phyloP scores from a whole-genome alignment of 208 protist species.

The Wallacemonas collosoma region DNA sequence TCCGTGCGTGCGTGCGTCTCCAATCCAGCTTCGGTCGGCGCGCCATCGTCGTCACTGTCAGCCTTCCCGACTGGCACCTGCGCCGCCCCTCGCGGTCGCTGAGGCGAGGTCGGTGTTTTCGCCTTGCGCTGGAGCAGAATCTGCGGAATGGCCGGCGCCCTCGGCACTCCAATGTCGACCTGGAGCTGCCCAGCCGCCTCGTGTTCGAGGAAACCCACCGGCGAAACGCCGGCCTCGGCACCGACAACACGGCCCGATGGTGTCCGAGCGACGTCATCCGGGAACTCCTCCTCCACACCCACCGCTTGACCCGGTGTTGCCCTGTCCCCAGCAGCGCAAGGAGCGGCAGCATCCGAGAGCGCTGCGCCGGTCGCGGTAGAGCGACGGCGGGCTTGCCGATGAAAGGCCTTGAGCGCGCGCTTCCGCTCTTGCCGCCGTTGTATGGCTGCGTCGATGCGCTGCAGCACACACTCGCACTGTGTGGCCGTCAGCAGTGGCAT shows the following conservation, averaged over 20 bases:
- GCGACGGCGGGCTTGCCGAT: not conserved
- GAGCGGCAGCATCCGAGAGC: not conserved
- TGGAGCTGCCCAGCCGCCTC: constrained; percentile 7
- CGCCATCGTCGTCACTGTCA: not conserved
- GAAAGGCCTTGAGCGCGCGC: constrained; percentile 4
- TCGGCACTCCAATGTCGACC: constrained; percentile 12
- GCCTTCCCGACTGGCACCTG: not conserved
- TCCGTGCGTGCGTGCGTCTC: too few relatives aligned
- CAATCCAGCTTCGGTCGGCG: too few relatives aligned
- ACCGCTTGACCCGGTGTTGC: not conserved
- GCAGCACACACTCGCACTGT: constrained; percentile 26
- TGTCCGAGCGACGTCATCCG: constrained; percentile 14
- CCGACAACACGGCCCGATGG: not conserved
- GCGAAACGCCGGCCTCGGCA: not conserved
- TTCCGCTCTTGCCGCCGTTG: constrained; percentile 32
- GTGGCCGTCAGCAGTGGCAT: constrained; percentile 33
- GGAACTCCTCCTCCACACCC: constrained; percentile 14
- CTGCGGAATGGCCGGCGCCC: constrained; percentile 3
- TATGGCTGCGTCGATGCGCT: constrained; percentile 38
- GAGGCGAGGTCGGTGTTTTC: not conserved
- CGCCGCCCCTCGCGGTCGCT: not conserved
- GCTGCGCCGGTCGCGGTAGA: not conserved
- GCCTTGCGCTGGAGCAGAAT: not conserved
- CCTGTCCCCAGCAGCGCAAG: not conserved
- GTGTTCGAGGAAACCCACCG: constrained; percentile 8